Percentiles rank a stretch among this genome's conserved stretches.
Evolutionary conservation across 2,329 filamentous ascomycete species (phyloP).

Genomic region (Aspergillus intermedius): DNA sequence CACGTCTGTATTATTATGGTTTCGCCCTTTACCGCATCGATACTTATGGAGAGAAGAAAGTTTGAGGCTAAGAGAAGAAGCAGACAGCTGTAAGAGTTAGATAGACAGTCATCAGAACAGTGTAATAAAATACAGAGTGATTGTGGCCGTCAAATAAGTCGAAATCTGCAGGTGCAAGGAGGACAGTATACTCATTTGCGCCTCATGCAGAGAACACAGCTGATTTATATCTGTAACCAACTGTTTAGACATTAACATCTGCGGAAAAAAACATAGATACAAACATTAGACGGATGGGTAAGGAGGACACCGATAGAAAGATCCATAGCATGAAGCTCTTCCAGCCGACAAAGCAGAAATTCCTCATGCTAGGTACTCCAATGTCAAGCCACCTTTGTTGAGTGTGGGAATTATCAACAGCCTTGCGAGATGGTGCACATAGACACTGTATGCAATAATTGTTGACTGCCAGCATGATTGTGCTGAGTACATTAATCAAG

Average conservation of each 20-base stretch:
- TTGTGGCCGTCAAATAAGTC: neutral
- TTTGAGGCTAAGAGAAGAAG: no score
- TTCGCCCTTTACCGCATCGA: no score
- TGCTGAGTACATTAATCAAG: slow-evolving; percentile 44
- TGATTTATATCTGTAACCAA: slow-evolving; percentile 1
- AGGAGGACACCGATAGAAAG: slow-evolving; percentile 7
- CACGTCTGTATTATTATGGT: no score
- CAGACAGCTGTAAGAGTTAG: no score
- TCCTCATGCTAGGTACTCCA: slow-evolving; percentile 31
- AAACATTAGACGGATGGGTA: slow-evolving; percentile 16
- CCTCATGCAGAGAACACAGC: slow-evolving; percentile 1
- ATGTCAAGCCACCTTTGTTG: slow-evolving; percentile 39
- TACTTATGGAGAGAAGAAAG: no score
- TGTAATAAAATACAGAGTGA: no score
- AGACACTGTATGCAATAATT: slow-evolving; percentile 52
- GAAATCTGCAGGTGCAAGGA: neutral
- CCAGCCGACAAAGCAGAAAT: slow-evolving; percentile 23
- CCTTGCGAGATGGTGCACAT: slow-evolving; percentile 43
- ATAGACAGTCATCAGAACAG: no score
- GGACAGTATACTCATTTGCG: neutral
- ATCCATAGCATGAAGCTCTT: slow-evolving; percentile 15
- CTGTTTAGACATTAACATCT: neutral
- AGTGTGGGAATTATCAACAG: slow-evolving; percentile 44
- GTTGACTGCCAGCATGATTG: slow-evolving; percentile 40
- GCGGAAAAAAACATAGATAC: no score